Evolutionary conservation across 139 green algal species (phyloP), one percentile per base, ranked within the genome.

Genomic region (Micromonas commoda): DNA sequence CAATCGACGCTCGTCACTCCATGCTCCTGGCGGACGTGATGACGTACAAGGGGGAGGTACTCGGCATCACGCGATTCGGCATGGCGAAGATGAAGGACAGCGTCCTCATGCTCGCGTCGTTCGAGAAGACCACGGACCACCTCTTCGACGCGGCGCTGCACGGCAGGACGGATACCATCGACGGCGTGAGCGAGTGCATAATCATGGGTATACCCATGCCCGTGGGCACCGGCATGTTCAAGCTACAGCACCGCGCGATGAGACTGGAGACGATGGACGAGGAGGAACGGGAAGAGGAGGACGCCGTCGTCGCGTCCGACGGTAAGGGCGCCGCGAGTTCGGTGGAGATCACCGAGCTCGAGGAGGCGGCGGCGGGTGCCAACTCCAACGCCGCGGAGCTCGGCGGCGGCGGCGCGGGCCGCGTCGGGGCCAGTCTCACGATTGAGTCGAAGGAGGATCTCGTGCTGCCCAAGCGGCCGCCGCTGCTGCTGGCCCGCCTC

Each of bases 31-130:
- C 95, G 0, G 95, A 99, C 87, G 94, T 93, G 83, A 99, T 99
- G 95, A 96, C 93, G 1, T 96, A 95, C 88, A 97, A 97, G 89
- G 94, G 94, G 16, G 92, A 98, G 86, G 93, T 98, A 53, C 87
- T 98, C 84, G 95, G 95, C 79, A 99, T 99, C 85, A 99, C 94
- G 0, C 91, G 95, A 28, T 97, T 97, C 77, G 95, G 95, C 78
- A 99, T 99, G 52, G 93, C 93, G 38, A 97, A 97, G 85, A 98
- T 99, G 95, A 98, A 98, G 88, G 95, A 99, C 84, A 92, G 82
- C 53, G 95, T 99, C 73, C 89, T 99, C 61, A 97, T 98, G 92
- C 93, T 97, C 45, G 95, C 95, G 3, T 94, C 86, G 21, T 99
- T 99, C 87, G 95, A 99, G 85, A 97, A 97, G 86, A 98, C 95